Evolutionary conservation across 331 rosid genomes (phyloP), one percentile per base, ranked within the genome.

Genomic region (Phaseolus coccineus): DNA sequence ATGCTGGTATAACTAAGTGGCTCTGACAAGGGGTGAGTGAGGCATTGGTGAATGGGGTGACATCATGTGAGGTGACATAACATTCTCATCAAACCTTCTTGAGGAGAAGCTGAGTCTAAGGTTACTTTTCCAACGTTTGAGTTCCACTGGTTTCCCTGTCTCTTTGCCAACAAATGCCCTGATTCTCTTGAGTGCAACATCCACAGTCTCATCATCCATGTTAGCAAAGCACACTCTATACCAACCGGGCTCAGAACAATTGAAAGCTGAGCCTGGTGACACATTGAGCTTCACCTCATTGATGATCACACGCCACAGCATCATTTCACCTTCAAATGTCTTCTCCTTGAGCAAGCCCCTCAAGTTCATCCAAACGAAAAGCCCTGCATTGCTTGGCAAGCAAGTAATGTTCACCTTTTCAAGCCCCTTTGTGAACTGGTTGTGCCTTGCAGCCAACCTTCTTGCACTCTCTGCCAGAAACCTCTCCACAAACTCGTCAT

Each of bases 191-290:
- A 95, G 80, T 12, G 99, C 97, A 33, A 93, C 69, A 1, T 89
- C 88, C 8, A 95, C 88, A 0, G 94, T 93, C 5, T 85, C 88
- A 9, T 91, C 86, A 55, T 95, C 97, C 94, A 93, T 90, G 76
- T 95, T 95, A 0, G 98, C 98, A 13, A 95, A 95, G 78, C 99
- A 95, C 56, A 93, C 98, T 81, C 99, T 82, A 46, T 71, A 95
- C 99, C 99, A 95, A 39, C 99, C 99, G 0, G 98, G 96, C 74
- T 95, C 99, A 0, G 76, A 48, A 69, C 97, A 93, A 1, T 84
- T 76, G 64, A 91, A 95, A 5, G 97, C 84, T 2, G 97, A 93
- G 0, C 99, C 98, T 0, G 99, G 99, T 0, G 98, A 95, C 4
- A 95, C 94, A 42, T 95, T 93, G 40, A 95, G 97, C 81, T 90